Evolutionary conservation across 2,329 filamentous ascomycete genomes (phyloP), one percentile per base, ranked within the genome.

Genomic region (Niveomyces coronatus): DNA sequence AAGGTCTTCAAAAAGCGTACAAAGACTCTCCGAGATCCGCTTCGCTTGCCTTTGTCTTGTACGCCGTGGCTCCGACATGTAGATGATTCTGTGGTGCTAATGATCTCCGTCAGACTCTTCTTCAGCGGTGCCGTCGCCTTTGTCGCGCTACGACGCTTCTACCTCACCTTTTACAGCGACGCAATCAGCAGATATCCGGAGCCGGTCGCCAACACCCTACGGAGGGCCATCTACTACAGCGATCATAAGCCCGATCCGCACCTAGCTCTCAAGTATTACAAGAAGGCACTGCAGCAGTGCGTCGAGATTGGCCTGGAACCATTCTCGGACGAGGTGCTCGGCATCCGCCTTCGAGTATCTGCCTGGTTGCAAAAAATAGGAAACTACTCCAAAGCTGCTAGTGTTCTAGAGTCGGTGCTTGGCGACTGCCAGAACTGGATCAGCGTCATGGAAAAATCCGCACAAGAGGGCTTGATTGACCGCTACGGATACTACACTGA

Each of bases 251-350:
- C 82, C 4, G 81, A 94, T 42, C 77, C 85, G 3, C 72, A 82
- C 42, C 71, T 82, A 39, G 88, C 89, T 1, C 67, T 93, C 42
- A 82, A 85, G 48, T 85, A 85, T 57, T 96, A 94, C 57, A 79
- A 79, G 50, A 73, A 82, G 47, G 87, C 88, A 3, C 67, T 96
- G 41, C 68, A 79, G 45, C 70, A 82, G 36, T 86, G 86, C 41
- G 65, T 78, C 35, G 78, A 85, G 51, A 54, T 82, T 35, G 77
- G 79, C 0, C 75, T 98, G 64, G 86, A 96, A 53, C 85, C 85
- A 0, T 93, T 88, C 55, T 88, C 84, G 4, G 84, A 95, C 49
- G 88, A 95, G 56, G 80, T 95, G 23, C 70, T 95, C 48, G 91
- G 91, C 8, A 79, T 96, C 37, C 85, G 87, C 53, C 79, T 96